Evolutionary conservation across 371 early-diverging fungal genomes (phyloP).

Genomic region (Vittaforma corneae): DNA sequence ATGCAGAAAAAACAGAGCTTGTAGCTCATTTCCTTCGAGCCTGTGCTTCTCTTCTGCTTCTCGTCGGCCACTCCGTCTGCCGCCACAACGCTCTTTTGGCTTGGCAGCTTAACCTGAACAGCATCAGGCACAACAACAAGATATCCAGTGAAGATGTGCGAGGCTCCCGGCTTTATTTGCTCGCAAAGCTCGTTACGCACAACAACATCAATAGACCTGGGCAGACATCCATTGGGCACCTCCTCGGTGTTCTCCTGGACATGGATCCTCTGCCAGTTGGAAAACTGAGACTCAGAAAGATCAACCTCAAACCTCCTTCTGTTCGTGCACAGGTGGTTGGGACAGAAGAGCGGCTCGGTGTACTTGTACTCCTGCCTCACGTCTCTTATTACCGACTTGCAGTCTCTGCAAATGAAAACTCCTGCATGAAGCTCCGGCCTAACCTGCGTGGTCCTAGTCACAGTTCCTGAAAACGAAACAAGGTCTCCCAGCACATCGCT

Average conservation of each 20-base stretch:
- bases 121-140: conserved; percentile 85
- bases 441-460: conserved; percentile 91
- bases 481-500: conserved; percentile 75
- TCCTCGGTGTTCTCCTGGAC: conserved; percentile 92
- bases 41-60: conserved; percentile 17
- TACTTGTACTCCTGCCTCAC: conserved; percentile 89
- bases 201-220: conserved; percentile 87
- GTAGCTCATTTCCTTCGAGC: conserved; percentile 39
- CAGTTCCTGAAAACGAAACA: conserved; percentile 77
- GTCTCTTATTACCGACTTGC: conserved; percentile 68
- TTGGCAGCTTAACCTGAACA: conserved; percentile 62
- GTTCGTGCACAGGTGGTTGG: conserved; percentile 75
- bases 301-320: conserved; percentile 69
- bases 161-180: conserved; percentile 88
- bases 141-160: conserved; percentile 76
- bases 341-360: conserved; percentile 86
- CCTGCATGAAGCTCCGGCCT: conserved; percentile 84
- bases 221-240: conserved; percentile 91
- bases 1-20: conserved; percentile 46
- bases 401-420: conserved; percentile 78
- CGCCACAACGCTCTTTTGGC: conserved; percentile 23
- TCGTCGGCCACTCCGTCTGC: conserved; percentile 16
- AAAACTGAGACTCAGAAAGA: conserved; percentile 74
- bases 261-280: conserved; percentile 91
- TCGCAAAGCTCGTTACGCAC: conserved; percentile 86